A percentile compares a stretch with the other conserved stretches of the same genome.
Evolutionary conservation across 2,329 filamentous ascomycete genomes (phyloP).

Genomic region (Tolypocladium album): DNA sequence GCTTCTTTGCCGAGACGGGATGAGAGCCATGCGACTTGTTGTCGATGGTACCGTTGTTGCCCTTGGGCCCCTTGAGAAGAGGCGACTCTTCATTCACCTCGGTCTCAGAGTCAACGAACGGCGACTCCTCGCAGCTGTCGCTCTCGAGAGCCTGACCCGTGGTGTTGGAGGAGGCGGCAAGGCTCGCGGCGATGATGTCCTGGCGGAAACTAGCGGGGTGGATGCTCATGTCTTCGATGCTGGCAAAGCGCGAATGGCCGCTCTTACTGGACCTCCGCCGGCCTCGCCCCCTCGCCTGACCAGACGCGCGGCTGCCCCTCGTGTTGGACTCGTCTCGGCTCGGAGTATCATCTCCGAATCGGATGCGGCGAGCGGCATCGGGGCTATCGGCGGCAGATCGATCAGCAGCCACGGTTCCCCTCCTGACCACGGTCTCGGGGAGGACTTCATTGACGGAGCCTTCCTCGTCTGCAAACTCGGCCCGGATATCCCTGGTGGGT

Average conservation of each 20-base stretch:
- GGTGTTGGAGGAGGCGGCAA: constrained; percentile 32
- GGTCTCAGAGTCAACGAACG: constrained; percentile 28
- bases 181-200: constrained; percentile 80
- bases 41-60: constrained; percentile 18
- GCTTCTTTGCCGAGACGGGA: constrained; percentile 10
- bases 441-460: constrained; percentile 51
- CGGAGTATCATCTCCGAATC: constrained; percentile 22
- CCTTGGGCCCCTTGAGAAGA: constrained; percentile 29
- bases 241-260: constrained; percentile 49
- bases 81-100: constrained; percentile 34
- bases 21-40: constrained; percentile 12
- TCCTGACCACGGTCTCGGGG: constrained; percentile 49
- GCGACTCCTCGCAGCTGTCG: constrained; percentile 37
- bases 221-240: constrained; percentile 66
- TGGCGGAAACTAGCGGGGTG: constrained; percentile 86
- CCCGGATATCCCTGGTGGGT: constrained; percentile 24
- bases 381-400: constrained; percentile 18
- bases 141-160: constrained; percentile 44
- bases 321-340: constrained; percentile 16
- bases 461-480: constrained; percentile 41
- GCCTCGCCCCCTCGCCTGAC: constrained; percentile 26
- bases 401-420: constrained; percentile 21
- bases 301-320: constrained; percentile 17
- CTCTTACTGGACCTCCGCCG: constrained; percentile 35
- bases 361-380: constrained; percentile 27